Evolutionary conservation across 2,329 filamentous ascomycete species (phyloP).

Genomic region (Colletotrichum sp.): DNA sequence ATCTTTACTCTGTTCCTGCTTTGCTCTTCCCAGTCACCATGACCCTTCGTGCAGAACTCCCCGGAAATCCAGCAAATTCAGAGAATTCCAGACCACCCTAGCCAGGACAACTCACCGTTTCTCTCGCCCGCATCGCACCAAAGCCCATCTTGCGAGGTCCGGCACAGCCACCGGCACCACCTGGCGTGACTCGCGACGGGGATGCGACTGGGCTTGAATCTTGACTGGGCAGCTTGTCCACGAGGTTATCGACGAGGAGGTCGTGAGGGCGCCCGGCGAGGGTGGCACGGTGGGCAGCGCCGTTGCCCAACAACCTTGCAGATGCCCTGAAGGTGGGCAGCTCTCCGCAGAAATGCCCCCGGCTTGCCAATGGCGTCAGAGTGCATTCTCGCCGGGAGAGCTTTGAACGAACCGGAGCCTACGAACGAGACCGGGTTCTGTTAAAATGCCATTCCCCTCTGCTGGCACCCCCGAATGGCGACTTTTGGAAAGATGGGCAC

Average conservation of each 20-base stretch:
- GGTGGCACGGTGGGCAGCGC: not conserved
- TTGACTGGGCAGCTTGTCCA: not conserved
- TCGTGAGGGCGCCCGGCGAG: not conserved
- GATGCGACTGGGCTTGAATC: not conserved
- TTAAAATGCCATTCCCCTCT: constrained; percentile 20
- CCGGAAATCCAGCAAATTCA: constrained; percentile 1
- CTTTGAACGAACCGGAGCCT: constrained; percentile 13
- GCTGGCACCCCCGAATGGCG: constrained; percentile 21
- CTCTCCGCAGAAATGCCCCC: constrained; percentile 7
- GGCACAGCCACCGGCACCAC: constrained; percentile 19
- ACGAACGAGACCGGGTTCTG: constrained; percentile 11
- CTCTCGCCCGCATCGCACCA: not conserved
- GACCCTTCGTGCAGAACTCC: constrained; percentile 20
- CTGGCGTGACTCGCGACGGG: constrained; percentile 14
- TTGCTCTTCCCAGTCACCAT: constrained; percentile 11
- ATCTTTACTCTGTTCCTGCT: constrained; percentile 22
- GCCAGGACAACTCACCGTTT: constrained; percentile 4
- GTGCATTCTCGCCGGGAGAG: constrained; percentile 15
- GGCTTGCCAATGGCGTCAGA: constrained; percentile 24
- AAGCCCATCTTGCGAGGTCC: not conserved
- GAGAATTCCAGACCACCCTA: not conserved
- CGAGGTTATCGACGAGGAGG: not conserved
- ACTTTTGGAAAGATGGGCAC: constrained; percentile 29
- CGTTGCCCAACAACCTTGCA: not conserved
- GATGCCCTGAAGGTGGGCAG: not conserved